Evolutionary conservation across 257 asterid species (phyloP).

Genomic region (Penstemon barbatus): DNA sequence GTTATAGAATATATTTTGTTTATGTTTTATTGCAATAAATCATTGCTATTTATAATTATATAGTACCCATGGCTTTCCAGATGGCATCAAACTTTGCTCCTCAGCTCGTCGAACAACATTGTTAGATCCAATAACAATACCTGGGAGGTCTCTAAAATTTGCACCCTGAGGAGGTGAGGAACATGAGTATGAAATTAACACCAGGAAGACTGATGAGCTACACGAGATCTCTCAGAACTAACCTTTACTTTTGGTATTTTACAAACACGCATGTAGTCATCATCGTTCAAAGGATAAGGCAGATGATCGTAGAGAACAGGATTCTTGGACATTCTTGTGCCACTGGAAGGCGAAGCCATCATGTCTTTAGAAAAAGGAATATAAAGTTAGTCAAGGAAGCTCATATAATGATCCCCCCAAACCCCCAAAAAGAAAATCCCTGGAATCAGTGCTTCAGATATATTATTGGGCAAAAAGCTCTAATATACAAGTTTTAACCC

Average conservation of each 20-base stretch:
- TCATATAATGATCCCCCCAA: background rate
- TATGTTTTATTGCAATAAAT: conserved; percentile 4
- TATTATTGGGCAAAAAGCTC: background rate
- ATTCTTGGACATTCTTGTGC: conserved; percentile 21
- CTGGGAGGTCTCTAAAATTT: conserved; percentile 51
- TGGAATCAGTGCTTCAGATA: background rate
- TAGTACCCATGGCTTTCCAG: conserved; percentile 55
- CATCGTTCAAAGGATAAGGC: conserved; percentile 40
- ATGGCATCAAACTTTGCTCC: conserved; percentile 39
- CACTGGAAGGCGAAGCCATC: conserved; percentile 39
- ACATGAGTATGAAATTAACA: conserved; percentile 26
- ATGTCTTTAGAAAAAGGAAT: conserved; percentile 33
- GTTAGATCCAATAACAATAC: conserved; percentile 39
- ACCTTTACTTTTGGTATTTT: conserved; percentile 50
- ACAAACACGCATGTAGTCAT: conserved; percentile 47
- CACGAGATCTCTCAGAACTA: conserved; percentile 23
- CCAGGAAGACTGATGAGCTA: conserved; percentile 18
- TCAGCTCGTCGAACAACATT: conserved; percentile 36
- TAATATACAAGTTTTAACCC: background rate
- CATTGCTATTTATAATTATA: background rate
- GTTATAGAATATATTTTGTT: conserved; percentile 1
- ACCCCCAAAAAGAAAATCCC: background rate
- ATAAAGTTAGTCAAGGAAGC: conserved; percentile 17
- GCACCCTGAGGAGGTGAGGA: conserved; percentile 45
- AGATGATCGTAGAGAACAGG: conserved; percentile 42